Base-by-base conservation (phyloP, 1,139 yeast genomes). In the Pichia sp. region DNA sequence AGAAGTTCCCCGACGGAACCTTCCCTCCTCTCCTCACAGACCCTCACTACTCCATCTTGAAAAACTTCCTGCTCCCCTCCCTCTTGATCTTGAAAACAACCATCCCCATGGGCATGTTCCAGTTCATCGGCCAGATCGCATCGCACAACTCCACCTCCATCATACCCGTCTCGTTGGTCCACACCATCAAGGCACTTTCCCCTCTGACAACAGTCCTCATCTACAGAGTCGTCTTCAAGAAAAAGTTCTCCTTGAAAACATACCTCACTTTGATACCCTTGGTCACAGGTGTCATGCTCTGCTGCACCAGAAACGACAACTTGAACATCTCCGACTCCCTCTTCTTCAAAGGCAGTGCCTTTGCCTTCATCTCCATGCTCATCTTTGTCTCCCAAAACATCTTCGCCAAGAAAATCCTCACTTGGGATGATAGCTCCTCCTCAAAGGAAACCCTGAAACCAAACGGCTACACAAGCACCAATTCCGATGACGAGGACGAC, bases 51-150 rank as follows among this genome's bases (percentile, higher is more conserved):
- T 66, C 73, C 5, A 49, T 73, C 50, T 43, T 49, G 34, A 54
- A 43, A 65, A 59, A 72, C 62, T 73, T 82, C 67, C 58, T 81
- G 44, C 78, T 74, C 12, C 88, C 95, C 9, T 76, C 83, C 3
- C 58, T 64, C 46, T 76, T 80, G 52, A 76, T 88, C 44, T 67
- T 90, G 24, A 67, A 75, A 54, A 83, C 93, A 38, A 88, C 95
- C 0, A 79, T 89, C 33, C 97, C 97, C 27, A 88, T 92, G 96
- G 98, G 97, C 3, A 74, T 84, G 56, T 92, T 92, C 71, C 98
- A 92, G 73, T 87, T 92, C 60, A 75, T 85, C 34, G 98, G 98
- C 20, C 98, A 92, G 70, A 81, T 91, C 58, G 82, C 95, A 12
- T 83, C 95, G 6, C 96, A 91, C 68, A 87, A 87, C 69, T 93